Evolutionary conservation across 1,284 basidiomycete species (phyloP), one percentile per base, ranked within the genome.

Genomic region (Ceratobasidium sp.): DNA sequence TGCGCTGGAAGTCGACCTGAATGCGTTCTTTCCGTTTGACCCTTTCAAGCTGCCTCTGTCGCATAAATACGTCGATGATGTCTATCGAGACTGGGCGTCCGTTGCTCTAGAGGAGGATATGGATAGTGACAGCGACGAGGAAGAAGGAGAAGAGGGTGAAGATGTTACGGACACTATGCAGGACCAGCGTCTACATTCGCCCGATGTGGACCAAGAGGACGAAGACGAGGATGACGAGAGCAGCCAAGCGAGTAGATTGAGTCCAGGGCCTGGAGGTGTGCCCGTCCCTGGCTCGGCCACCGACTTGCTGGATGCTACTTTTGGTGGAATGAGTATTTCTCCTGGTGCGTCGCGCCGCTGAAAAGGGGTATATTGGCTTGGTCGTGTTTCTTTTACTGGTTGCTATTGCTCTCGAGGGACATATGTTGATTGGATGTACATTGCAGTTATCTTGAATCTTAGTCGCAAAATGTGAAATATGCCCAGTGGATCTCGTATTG

Each of bases 1-100:
- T 30, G 55, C 69, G 18, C 70, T 81, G 70, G 85, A 86, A 57
- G 85, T 90, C 79, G 90, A 96, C 78, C 88, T 99, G 66, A 96
- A 97, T 83, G 92, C 92, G 16, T 99, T 99, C 87, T 99, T 99
- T 87, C 98, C 98, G 0, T 99, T 99, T 83, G 98, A 99, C 84
- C 98, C 98, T 0, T 99, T 96, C 87, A 94, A 93, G 81, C 90
- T 99, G 1, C 94, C 95, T 0, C 88, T 88, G 74, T 94, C 93
- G 8, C 86, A 87, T 57, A 83, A 84, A n/a, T 94, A 91, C 81
- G 92, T 95, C 55, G 88, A 92, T 69, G 87, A 87, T 16, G 88
- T 94, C 20, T 95, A 94, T 81, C 86, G 94, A 52, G 93, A 94
- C 79, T 95, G 93, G 93, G 85, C 89, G 18, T 86, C 88, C 38